These are phyloP conservation scores for Candida dendrica DNA, from an alignment of 805 yeast genomes.

Conservation along the genomic window DNA sequence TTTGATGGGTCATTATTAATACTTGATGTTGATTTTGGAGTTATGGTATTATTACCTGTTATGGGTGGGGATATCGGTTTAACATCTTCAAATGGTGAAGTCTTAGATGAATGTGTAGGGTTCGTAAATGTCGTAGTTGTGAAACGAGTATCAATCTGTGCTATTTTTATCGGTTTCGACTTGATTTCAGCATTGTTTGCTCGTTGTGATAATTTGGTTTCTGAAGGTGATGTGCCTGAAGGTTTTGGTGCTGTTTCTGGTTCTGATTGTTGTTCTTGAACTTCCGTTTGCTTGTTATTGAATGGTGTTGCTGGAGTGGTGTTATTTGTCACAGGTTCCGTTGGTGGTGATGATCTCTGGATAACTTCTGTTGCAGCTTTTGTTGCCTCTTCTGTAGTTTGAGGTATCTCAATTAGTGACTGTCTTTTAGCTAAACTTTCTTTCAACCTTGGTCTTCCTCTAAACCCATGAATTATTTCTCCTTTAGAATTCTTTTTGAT, in stretches of 20 bases:
- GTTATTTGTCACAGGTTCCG: neutral
- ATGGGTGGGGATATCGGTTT: too few species aligned
- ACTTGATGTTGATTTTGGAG: too few species aligned
- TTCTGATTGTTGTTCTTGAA: too few species aligned
- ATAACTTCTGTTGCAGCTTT: neutral
- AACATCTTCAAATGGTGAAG: too few species aligned
- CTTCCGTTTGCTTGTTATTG: too few species aligned
- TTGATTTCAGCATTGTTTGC: too few species aligned
- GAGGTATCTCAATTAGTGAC: neutral
- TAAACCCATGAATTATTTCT: constrained; percentile 31
- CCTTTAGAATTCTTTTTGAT: constrained; percentile 24
- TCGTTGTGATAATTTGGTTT: neutral
- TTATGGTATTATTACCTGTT: too few species aligned
- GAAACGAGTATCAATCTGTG: neutral
- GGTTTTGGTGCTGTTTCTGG: neutral
- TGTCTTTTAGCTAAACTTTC: constrained; percentile 25
- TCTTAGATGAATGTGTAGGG: too few species aligned
- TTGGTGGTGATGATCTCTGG: neutral
- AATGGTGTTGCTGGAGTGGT: too few species aligned
- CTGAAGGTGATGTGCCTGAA: neutral
- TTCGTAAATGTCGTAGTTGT: too few species aligned
- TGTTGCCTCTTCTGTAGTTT: neutral
- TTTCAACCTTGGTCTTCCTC: constrained; percentile 34
- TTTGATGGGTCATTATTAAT: neutral
- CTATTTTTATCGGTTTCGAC: neutral